phyloP scores from a whole-genome alignment of 805 yeast species.

The Yarrowia sp. region DNA sequence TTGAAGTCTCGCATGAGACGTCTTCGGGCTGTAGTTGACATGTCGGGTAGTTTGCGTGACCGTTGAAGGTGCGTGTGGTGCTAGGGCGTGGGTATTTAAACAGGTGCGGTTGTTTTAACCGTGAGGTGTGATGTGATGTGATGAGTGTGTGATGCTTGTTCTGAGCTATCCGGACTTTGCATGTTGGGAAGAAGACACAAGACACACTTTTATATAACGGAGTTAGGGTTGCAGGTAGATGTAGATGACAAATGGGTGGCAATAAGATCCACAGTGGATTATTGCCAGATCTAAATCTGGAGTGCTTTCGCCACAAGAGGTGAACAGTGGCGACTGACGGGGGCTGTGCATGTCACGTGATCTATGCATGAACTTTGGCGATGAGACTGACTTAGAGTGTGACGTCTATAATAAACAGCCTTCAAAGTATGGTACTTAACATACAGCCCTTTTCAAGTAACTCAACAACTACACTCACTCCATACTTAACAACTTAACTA shows the following conservation, averaged over 20 bases:
- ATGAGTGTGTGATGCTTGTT: slow-evolving; percentile 2
- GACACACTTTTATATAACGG: slow-evolving; percentile 8
- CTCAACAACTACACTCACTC: too few species aligned
- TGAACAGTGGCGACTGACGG: slow-evolving; percentile 12
- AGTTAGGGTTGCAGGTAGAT: slow-evolving; percentile 23
- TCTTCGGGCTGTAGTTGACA: slow-evolving; percentile 99
- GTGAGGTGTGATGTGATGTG: slow-evolving; percentile 20
- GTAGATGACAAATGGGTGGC: slow-evolving; percentile 21
- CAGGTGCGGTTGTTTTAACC: not conserved
- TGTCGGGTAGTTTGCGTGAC: slow-evolving; percentile 46
- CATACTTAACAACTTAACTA: not conserved
- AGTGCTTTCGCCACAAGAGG: too few species aligned
- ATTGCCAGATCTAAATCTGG: too few species aligned
- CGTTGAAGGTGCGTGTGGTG: slow-evolving; percentile 3
- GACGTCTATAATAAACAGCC: too few species aligned
- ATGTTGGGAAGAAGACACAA: slow-evolving; percentile 17
- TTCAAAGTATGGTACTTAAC: too few species aligned
- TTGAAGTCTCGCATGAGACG: slow-evolving; percentile 98
- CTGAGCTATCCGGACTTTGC: slow-evolving; percentile 2
- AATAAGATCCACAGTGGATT: not conserved
- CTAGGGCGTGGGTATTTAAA: not conserved
- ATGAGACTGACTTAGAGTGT: too few species aligned
- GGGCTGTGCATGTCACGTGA: slow-evolving; percentile 15
- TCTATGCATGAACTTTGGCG: not conserved
- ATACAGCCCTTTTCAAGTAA: too few species aligned